Evolutionary conservation across 169 alveolate genomes (phyloP), one percentile per base, ranked within the genome.

Genomic region (Plasmodium billcollinsi): DNA sequence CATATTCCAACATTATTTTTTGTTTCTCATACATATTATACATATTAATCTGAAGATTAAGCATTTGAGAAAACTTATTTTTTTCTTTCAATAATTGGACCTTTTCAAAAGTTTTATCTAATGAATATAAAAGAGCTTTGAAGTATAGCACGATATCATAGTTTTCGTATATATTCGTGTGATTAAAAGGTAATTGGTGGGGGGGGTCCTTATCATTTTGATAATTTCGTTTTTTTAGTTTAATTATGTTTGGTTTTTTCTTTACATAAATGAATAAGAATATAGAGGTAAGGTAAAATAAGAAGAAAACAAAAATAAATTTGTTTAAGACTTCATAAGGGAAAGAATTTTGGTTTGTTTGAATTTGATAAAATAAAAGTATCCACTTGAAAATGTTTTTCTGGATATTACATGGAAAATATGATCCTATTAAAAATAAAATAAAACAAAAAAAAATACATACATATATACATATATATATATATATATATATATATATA

Each of bases 51-150:
- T 78, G 72, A 45, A 66, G 73, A 47, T 78, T 78, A 43, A 78
- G 14, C 11, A 43, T 39, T 67, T 78, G 80, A 50, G 20, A 20
- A 52, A 78, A 43, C 15, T 67, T 20, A 49, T 66, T 12, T 43
- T 58, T 65, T 20, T 78, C 90, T 45, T 58, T 66, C 56, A 78
- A 43, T 66, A 78, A 52, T 15, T 66, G 52, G 0, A 78, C 49
- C 59, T 67, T 78, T 78, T 78, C 90, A 56, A 78, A 78, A 1
- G 73, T 66, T 45, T 78, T 78, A 45, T 78, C 90, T 20, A 78
- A n/a, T 6, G 45, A 66, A 71, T 66, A 78, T 61, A 78, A 45
- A n/a, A 78, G 43, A 7, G 90, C 69, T 71, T 78, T 78, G 26
- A 66, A 78, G 29, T 78, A 71, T 12, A 78, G 45, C n/a, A 66